These are phyloP conservation scores for Rhododendron vialii DNA, from an alignment of 148 eudicot genomes.

Conservation along the genomic window DNA sequence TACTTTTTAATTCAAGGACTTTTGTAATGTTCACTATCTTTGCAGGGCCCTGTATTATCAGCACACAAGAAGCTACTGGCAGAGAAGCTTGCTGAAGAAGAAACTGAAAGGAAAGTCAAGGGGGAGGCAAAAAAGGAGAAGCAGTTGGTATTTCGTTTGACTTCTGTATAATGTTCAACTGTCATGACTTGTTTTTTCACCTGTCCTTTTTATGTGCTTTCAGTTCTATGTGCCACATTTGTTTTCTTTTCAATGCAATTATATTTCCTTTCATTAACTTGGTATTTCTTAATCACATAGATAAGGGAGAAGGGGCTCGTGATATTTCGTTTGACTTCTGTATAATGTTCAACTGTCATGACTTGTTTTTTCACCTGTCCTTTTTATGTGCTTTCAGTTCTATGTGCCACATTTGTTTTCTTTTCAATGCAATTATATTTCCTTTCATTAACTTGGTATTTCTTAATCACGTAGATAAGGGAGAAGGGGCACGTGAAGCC, in stretches of 20 bases:
- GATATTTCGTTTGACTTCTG: conserved; percentile 17
- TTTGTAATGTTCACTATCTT: conserved; percentile 17
- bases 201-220: not conserved
- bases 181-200: not conserved
- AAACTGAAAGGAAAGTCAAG: conserved; percentile 55
- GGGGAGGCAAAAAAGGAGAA: conserved; percentile 75
- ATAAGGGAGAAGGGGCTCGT: conserved; percentile 52
- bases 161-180: not conserved
- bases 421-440: not conserved
- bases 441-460: not conserved
- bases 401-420: not conserved
- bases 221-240: not conserved
- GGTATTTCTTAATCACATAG: conserved; percentile 26
- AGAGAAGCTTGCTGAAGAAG: conserved; percentile 92
- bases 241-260: not conserved
- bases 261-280: not conserved
- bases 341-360: not conserved
- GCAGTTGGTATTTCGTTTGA: conserved; percentile 42
- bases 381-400: not conserved
- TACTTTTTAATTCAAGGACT: not conserved
- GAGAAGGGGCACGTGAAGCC: conserved; percentile 64
- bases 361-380: not conserved
- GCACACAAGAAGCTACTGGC: conserved; percentile 69
- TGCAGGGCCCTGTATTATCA: conserved; percentile 93
- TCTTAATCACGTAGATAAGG: conserved; percentile 32